Evolutionary conservation across 2,329 filamentous ascomycete genomes (phyloP), one percentile per base, ranked within the genome.

Genomic region (Calycina herbarum): DNA sequence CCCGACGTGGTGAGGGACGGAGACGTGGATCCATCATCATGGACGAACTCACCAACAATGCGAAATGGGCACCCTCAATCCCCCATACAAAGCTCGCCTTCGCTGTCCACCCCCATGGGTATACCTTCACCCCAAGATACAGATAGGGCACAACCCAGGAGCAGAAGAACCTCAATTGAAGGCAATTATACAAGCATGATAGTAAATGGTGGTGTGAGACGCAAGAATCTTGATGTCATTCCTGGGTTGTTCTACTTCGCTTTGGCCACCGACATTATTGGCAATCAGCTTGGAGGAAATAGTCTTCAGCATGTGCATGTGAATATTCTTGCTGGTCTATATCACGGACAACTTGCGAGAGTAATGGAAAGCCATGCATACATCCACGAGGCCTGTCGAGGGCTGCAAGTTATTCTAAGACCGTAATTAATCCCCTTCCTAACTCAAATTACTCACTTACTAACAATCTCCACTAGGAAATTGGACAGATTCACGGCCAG

Each of bases 161-260:
- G 82, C 69, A 80, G 86, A 61, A 79, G 84, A 64, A 79, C 81
- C 3, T 88, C 85, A 0, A 75, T 85, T 56, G 82, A 88, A 63
- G 70, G 70, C n/a, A 42, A 62, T 13, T 66, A 64, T 35, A 31
- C 63, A 40, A 33, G 42, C 3, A 61, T 69, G 72, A 27, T 76
- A 77, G 62, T 38, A 51, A 45, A 45, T n/a, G 33, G 64, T 54
- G 40, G 61, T 56, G 58, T 56, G 2, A 71, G 63, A 48, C 59
- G 67, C 5, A 83, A 85, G 71, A 97, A 96, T 74, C 83, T 95
- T 61, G 93, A 98, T 73, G 85, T 91, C 6, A 91, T 97, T 67
- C 94, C 95, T 0, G 95, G 95, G 0, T 81, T 98, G 65, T 90
- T 93, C 35, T 97, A 97, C 76, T 97, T 94, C 76, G 91, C 91